A percentile compares a stretch with the other conserved stretches of the same genome.
Conservation (phyloP, 2,329 filamentous ascomycete genomes). For the Elsinoe arachidis region DNA sequence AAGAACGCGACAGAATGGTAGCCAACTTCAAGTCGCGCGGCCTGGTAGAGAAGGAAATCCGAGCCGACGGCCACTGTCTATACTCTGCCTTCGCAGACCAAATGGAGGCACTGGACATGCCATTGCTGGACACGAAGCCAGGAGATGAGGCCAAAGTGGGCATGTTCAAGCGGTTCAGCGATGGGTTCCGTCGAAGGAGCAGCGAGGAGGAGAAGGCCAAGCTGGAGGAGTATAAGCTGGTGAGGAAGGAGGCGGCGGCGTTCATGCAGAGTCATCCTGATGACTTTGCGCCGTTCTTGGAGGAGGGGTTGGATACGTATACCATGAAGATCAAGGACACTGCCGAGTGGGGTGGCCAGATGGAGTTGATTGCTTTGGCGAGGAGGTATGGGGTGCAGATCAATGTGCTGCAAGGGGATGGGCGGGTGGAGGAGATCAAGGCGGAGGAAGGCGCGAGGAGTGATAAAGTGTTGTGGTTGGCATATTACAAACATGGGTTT, state of each 20-base stretch:
- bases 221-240: constrained; percentile 48
- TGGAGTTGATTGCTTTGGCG: constrained; percentile 80
- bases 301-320: constrained; percentile 68
- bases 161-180: constrained; percentile 10
- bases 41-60: constrained; percentile 68
- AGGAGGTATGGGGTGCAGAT: constrained; percentile 72
- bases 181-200: constrained; percentile 13
- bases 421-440: constrained; percentile 66
- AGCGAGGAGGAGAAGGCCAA: constrained; percentile 14
- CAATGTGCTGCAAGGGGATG: constrained; percentile 73
- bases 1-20: constrained; percentile 64
- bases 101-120: constrained; percentile 43
- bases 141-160: constrained; percentile 17
- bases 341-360: constrained; percentile 90
- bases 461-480: constrained; percentile 68
- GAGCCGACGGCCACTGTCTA: constrained; percentile 87
- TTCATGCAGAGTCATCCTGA: constrained; percentile 68
- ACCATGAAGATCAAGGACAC: constrained; percentile 71
- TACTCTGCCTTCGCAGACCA: constrained; percentile 90
- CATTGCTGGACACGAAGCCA: constrained; percentile 40
- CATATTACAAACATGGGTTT: constrained; percentile 90
- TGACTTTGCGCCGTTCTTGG: constrained; percentile 80
- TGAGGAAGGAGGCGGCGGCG: constrained; percentile 62
- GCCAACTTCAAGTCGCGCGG: constrained; percentile 53
- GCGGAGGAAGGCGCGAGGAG: constrained; percentile 36